phyloP scores from a whole-genome alignment of 257 asterid genomes.

The Jacaranda mimosifolia region DNA sequence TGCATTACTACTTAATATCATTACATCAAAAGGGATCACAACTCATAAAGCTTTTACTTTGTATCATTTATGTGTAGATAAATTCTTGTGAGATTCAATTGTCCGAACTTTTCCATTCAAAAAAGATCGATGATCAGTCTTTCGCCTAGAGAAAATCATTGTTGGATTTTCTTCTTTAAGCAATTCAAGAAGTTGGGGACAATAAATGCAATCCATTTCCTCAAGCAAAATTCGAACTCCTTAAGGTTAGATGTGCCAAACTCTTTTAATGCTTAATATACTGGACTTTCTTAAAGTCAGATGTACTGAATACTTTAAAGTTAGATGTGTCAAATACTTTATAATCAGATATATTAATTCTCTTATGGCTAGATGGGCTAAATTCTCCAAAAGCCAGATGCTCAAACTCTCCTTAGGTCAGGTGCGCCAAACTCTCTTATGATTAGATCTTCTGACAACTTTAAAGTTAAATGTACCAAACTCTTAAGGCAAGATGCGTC shows the following conservation, averaged over 20 bases:
- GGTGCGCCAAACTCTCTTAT: no score
- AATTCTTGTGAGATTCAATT: slow-evolving; percentile 60
- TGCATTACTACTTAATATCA: slow-evolving; percentile 51
- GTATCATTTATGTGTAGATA: slow-evolving; percentile 77
- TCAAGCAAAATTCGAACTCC: slow-evolving; percentile 61
- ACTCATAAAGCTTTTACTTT: slow-evolving; percentile 49
- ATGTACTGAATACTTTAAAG: no score
- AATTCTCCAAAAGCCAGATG: no score
- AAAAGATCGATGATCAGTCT: slow-evolving; percentile 27
- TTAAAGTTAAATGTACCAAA: no score
- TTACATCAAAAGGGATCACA: slow-evolving; percentile 47
- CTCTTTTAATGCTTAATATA: no score
- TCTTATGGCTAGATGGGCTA: no score
- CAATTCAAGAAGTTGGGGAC: slow-evolving; percentile 66
- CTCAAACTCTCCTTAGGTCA: no score
- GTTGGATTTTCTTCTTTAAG: slow-evolving; percentile 65
- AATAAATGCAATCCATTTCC: slow-evolving; percentile 47
- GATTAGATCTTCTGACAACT: no score
- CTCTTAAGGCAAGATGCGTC: no score
- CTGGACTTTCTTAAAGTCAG: no score
- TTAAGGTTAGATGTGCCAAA: neutral
- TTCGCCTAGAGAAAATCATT: slow-evolving; percentile 36
- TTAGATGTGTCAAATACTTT: no score
- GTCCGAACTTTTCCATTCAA: slow-evolving; percentile 46
- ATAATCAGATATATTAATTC: no score